Conservation (phyloP, 495 filamentous ascomycete species). For the Aspergillus baeticus region DNA sequence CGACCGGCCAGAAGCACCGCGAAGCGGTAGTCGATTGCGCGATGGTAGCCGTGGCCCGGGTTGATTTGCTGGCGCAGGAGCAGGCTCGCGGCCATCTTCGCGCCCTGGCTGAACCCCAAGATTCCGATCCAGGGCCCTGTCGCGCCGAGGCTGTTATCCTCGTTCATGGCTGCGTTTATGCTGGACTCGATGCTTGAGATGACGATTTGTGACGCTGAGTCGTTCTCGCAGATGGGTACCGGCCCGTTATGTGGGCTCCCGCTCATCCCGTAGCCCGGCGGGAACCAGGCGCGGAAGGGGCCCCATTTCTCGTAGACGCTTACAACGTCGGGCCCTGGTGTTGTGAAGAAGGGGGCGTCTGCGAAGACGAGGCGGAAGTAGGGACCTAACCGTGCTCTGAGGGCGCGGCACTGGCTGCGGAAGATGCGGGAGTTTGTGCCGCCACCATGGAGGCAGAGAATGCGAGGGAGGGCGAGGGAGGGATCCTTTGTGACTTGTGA, state of each 20-base stretch:
- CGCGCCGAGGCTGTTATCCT: background rate
- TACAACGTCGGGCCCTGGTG: constrained; percentile 48
- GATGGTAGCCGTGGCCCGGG: background rate
- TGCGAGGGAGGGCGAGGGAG: constrained; percentile 45
- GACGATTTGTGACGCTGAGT: background rate
- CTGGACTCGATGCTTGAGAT: background rate
- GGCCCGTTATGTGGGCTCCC: background rate
- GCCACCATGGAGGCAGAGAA: constrained; percentile 66
- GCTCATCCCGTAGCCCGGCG: constrained; percentile 6
- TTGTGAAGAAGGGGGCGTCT: constrained; percentile 54
- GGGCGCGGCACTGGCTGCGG: constrained; percentile 50
- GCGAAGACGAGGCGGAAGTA: constrained; percentile 60
- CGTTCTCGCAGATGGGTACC: background rate
- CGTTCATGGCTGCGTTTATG: background rate
- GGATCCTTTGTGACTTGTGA: background rate
- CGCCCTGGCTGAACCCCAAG: constrained; percentile 58
- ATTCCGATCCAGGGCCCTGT: constrained; percentile 57
- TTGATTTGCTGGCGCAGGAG: constrained; percentile 24
- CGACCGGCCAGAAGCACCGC: constrained; percentile 55
- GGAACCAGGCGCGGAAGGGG: constrained; percentile 61
- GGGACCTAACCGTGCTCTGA: constrained; percentile 39
- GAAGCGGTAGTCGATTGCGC: constrained; percentile 17
- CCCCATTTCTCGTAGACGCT: constrained; percentile 54
- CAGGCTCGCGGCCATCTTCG: constrained; percentile 55
- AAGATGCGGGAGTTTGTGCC: constrained; percentile 58